A percentile compares a stretch with the other conserved stretches of the same genome.
phyloP scores from a whole-genome alignment of 106 monocot species.

The Acanthochlamys bracteata region DNA sequence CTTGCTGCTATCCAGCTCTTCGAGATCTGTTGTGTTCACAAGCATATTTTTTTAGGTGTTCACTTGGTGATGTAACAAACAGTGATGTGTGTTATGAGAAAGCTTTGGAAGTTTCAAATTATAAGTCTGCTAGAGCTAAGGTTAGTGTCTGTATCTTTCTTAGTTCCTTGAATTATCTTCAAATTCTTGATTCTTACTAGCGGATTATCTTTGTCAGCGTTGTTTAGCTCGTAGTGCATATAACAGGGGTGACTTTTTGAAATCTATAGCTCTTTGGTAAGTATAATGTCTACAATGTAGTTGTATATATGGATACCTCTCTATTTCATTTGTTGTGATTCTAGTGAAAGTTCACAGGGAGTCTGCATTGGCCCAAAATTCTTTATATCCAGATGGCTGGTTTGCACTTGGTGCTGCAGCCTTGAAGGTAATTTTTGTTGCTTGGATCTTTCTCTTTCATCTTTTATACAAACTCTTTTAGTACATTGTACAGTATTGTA shows the following conservation, averaged over 20 bases:
- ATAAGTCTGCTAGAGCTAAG: slow-evolving; percentile 86
- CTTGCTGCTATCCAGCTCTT: no score
- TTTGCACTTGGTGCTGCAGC: slow-evolving; percentile 92
- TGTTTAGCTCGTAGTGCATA: slow-evolving; percentile 93
- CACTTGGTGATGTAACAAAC: slow-evolving; percentile 89
- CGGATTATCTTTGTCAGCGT: slow-evolving; percentile 41
- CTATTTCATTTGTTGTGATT: not conserved
- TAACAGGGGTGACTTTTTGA: slow-evolving; percentile 68
- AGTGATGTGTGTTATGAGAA: slow-evolving; percentile 77
- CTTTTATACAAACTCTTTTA: no score
- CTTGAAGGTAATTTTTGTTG: slow-evolving; percentile 47
- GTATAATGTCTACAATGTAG: not conserved
- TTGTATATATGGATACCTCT: not conserved
- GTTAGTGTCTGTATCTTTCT: slow-evolving; percentile 18
- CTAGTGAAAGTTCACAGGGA: slow-evolving; percentile 41
- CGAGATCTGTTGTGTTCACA: no score
- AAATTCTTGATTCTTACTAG: no score
- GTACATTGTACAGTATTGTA: no score
- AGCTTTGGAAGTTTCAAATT: slow-evolving; percentile 87
- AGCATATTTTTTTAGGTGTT: slow-evolving; percentile 62
- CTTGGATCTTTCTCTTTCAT: no score
- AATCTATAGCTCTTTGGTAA: slow-evolving; percentile 84
- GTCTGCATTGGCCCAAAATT: slow-evolving; percentile 83
- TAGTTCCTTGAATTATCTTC: slow-evolving; percentile 1
- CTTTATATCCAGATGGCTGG: slow-evolving; percentile 92